These are phyloP conservation scores for Eutrema salsugineum DNA, from an alignment of 441 rosid species.

Conservation along the genomic window DNA sequence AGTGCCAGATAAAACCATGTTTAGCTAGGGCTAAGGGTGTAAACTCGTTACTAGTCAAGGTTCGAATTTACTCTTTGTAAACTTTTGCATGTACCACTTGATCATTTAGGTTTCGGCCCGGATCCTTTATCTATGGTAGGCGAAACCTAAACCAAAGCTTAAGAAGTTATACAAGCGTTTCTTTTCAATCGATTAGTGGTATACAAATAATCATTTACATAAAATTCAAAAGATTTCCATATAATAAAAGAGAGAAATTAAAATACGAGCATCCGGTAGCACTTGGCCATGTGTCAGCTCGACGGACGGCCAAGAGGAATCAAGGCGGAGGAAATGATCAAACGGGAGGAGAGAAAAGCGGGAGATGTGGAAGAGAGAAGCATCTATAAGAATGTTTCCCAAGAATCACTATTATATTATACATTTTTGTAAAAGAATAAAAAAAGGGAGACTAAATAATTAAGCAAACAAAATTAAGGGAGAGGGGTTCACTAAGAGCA, in stretches of 20 bases:
- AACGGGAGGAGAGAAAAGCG: slow-evolving; percentile 21
- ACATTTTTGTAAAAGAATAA: background rate
- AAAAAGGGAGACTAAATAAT: background rate
- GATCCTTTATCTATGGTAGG: no score
- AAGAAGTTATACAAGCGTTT: background rate
- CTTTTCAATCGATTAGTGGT: background rate
- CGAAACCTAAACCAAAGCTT: background rate
- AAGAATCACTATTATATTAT: slow-evolving; percentile 14
- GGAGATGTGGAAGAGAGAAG: slow-evolving; percentile 16
- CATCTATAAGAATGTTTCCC: slow-evolving; percentile 39
- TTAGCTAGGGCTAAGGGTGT: background rate
- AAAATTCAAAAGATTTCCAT: background rate
- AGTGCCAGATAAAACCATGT: background rate
- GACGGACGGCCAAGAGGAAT: slow-evolving; percentile 1
- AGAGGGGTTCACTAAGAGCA: slow-evolving; percentile 58
- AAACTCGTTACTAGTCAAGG: background rate
- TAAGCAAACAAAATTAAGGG: slow-evolving; percentile 21
- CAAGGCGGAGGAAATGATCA: slow-evolving; percentile 23
- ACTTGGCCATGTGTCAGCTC: background rate
- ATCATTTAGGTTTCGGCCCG: background rate
- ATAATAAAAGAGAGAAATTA: background rate
- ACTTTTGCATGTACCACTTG: background rate
- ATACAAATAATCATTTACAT: background rate
- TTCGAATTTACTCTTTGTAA: background rate
- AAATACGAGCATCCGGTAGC: background rate